Base-by-base conservation (phyloP, 495 filamentous ascomycete species). In the Aspergillus cavernicola region DNA sequence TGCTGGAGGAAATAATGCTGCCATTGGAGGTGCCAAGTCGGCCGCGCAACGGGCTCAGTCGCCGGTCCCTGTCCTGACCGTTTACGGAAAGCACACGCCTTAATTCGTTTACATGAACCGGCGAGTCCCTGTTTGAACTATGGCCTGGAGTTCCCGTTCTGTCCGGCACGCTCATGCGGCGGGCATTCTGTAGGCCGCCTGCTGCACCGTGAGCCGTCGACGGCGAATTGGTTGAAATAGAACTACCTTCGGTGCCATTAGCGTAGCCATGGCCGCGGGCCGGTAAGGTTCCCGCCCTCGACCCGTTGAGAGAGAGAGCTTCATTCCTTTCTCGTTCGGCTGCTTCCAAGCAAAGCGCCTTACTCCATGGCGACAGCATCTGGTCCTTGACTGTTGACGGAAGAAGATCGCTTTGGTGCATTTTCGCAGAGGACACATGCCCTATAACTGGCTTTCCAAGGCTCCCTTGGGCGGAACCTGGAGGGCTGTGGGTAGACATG, bases 51-150 rank as follows among this genome's bases (percentile, higher is more conserved):
- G 74, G 72, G 48, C 72, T 77, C 23, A 65, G 61, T n/a, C 62
- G 64, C n/a, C 67, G 67, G n/a, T 42, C 33, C 7, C 66, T 59
- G 7, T 61, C 59, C 9, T 71, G 71, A 53, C 66, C 69, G 55
- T 60, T 67, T 22, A 72, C 83, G 3, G 82, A 83, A 13, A 89
- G 77, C 19, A 85, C 86, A 42, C 83, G 81, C 66, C 91, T 92
- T 53, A 96, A 75, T 59, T 95, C 90, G 50, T 91, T 90, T n/a
- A 95, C 85, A 31, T 87, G 85, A n/a, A 90, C 82, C 10, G 89
- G 82, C 15, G 81, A 85, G 23, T 80, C 84, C 52, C 82, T 68
- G 62, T 72, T 82, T 24, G 84, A 84, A 42, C 76, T 76, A 55
- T 75, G 79, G 24, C 73, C 69, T 15, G 75, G 75, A 15, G 78